Evolutionary conservation across 257 asterid species (phyloP), one percentile per base, ranked within the genome.

Genomic region (Handroanthus guayacan): DNA sequence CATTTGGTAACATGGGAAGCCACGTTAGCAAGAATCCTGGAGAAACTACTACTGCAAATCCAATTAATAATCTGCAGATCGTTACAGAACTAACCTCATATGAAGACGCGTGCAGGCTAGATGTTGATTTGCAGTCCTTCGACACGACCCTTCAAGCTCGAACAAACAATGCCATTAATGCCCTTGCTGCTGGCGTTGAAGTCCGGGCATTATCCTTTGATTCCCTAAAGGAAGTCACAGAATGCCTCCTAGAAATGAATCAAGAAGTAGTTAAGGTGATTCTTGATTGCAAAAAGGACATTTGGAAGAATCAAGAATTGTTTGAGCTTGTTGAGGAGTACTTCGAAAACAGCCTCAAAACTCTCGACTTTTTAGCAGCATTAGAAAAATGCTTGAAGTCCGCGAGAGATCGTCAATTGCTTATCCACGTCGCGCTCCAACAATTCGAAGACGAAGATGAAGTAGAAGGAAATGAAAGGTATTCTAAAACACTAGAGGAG

Each of bases 191-290:
- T 0, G 99, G 99, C 14, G 94, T 92, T 8, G 98, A 92, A 83
- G 98, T 92, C 25, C 74, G 92, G 18, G 94, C 99, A 9, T 63
- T 95, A 36, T 95, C 99, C 36, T 87, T 95, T 13, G 98, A 91
- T 67, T 95, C 99, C 38, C 66, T 95, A 13, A 88, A 81, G 76
- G 97, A 89, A 77, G 92, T 92, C 48, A 92, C 98, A 0, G 95
- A 81, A 60, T 92, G 97, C 77, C 92, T 95, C 0, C 80, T 92
- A 37, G 99, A 95, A 52, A 94, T 87, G 96, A 89, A 92, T 54
- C 97, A 92, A 69, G 93, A 92, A 69, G 98, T 92, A 36, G 99
- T 92, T 52, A 92, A 92, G 80, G 98, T 94, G 60, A 94, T 94
- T 50, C 54, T 94, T 17, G 96, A 94, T 45, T 94, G 97, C 86